These are phyloP conservation scores for Rhizophagus prolifer DNA, from an alignment of 192 early-diverging fungal species.

Conservation along the genomic window DNA sequence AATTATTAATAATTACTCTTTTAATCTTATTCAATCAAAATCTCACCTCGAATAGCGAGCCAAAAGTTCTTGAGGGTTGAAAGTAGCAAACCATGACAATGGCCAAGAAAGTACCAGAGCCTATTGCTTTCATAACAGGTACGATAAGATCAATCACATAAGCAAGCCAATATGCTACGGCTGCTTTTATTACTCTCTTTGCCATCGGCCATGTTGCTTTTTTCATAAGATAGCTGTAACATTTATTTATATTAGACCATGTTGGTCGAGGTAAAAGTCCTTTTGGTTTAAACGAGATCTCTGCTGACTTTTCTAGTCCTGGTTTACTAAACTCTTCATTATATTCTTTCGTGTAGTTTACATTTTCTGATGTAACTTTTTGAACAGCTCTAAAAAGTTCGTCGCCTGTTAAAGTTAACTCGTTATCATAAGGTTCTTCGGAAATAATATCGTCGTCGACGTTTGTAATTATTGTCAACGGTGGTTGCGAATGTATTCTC, in stretches of 20 bases:
- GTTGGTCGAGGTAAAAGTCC: not conserved
- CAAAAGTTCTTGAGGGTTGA: conserved; percentile 23
- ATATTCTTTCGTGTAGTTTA: not conserved
- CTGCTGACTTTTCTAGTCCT: not conserved
- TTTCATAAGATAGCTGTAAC: not conserved
- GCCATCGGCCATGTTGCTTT: conserved; percentile 25
- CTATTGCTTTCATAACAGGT: not conserved
- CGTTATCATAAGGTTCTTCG: conserved; percentile 11
- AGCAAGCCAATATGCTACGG: conserved; percentile 21
- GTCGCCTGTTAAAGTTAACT: conserved; percentile 8
- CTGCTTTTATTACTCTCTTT: conserved; percentile 9
- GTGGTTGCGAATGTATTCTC: not conserved
- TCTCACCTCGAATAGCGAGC: conserved; percentile 4
- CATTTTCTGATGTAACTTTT: not conserved
- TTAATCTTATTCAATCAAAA: no score
- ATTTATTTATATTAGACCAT: not conserved
- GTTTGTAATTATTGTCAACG: not conserved
- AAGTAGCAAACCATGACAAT: conserved; percentile 14
- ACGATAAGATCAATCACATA: conserved; percentile 16
- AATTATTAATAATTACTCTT: not conserved
- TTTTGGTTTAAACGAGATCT: not conserved
- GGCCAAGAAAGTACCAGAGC: conserved; percentile 2
- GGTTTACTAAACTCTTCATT: not conserved
- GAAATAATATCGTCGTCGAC: not conserved
- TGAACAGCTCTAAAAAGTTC: not conserved